Conservation (phyloP, 2,329 filamentous ascomycete genomes). For the Xylariaceae sp. region DNA sequence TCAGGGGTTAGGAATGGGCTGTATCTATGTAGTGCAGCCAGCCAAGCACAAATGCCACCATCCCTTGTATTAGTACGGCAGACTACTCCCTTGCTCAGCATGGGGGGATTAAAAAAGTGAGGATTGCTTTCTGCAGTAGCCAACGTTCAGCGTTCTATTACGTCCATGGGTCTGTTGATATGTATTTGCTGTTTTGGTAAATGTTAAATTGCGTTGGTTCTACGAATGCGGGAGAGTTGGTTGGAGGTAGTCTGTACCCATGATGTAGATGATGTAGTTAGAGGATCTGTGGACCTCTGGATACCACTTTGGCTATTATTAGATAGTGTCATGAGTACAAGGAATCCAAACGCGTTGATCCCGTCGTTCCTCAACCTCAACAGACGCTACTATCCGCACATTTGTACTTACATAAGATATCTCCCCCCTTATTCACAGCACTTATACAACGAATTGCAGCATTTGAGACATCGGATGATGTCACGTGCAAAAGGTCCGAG, state of each 20-base stretch:
- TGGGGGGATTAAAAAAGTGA: slow-evolving; percentile 6
- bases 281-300: background rate
- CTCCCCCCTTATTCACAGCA: no score
- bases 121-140: slow-evolving; percentile 1
- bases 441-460: no score
- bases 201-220: background rate
- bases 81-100: slow-evolving; percentile 10
- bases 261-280: background rate
- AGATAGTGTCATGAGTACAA: background rate
- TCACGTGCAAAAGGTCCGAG: background rate
- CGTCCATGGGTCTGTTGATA: background rate
- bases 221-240: no score
- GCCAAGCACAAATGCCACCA: slow-evolving; percentile 20
- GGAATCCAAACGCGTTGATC: background rate
- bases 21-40: slow-evolving; percentile 7
- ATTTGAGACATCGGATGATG: background rate
- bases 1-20: slow-evolving; percentile 6
- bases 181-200: background rate
- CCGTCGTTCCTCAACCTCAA: background rate
- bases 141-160: slow-evolving; percentile 9
- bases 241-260: background rate
- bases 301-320: background rate
- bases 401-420: background rate
- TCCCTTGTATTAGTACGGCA: slow-evolving; percentile 27
- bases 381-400: background rate